Evolutionary conservation across 306 rosid species (phyloP).

Genomic region (Datisca glomerata): DNA sequence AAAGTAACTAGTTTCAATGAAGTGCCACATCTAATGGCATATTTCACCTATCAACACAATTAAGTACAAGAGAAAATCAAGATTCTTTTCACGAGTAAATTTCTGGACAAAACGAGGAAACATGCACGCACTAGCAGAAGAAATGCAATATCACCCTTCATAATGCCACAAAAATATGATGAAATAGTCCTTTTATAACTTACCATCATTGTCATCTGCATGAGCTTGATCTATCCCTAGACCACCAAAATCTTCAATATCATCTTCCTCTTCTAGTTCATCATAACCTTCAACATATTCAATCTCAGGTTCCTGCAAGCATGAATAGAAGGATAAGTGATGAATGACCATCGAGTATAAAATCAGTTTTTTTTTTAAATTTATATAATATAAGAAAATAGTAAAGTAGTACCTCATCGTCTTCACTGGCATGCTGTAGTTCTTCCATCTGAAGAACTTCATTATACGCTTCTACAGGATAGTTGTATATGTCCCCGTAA

Average conservation of each 20-base stretch:
- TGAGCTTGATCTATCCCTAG: conserved; percentile 12
- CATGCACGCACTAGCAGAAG: not conserved
- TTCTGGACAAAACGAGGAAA: not conserved
- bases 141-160: not conserved
- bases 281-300: conserved; percentile 74
- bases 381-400: no score
- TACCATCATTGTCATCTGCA: conserved; percentile 41
- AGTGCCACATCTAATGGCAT: not conserved
- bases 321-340: no score
- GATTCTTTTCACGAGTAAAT: not conserved
- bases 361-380: no score
- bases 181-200: not conserved
- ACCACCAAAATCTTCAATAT: conserved; percentile 75
- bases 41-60: no score
- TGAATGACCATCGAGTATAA: no score
- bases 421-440: conserved; percentile 25
- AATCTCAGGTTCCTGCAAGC: conserved; percentile 41
- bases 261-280: conserved; percentile 72
- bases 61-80: not conserved
- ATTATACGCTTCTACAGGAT: conserved; percentile 34
- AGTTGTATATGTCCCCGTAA: conserved; percentile 55
- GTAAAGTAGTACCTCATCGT: conserved; percentile 43
- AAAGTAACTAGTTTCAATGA: not conserved
- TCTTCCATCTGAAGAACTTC: conserved; percentile 39
- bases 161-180: not conserved